Percentiles rank a stretch among this genome's conserved stretches.
These are phyloP conservation scores for Ustilago shanxiensis DNA, from an alignment of 1,284 basidiomycete species.

Conservation along the genomic window DNA sequence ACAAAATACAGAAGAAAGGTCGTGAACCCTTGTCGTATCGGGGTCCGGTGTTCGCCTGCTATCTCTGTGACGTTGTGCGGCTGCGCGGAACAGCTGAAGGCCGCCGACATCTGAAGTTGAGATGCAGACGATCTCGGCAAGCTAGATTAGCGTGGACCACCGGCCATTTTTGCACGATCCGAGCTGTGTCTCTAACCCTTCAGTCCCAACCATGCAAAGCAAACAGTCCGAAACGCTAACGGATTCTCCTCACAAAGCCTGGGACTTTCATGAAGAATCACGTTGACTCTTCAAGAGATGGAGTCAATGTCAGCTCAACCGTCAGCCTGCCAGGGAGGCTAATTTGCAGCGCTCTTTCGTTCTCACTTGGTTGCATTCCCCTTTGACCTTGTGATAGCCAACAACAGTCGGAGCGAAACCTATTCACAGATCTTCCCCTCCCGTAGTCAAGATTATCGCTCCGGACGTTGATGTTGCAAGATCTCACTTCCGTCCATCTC, in stretches of 20 bases:
- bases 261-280: neutral
- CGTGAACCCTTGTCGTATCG: neutral
- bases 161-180: neutral
- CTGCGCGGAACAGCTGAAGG: neutral
- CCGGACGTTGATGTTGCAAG: neutral
- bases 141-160: neutral
- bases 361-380: too few relatives aligned
- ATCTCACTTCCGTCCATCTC: too few relatives aligned
- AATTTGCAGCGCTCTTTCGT: too few relatives aligned
- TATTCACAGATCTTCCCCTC: too few relatives aligned
- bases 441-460: too few relatives aligned
- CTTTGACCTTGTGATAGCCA: too few relatives aligned
- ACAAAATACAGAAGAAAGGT: neutral
- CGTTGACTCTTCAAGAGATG: neutral
- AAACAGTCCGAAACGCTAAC: neutral
- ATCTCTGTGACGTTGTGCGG: neutral
- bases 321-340: too few relatives aligned
- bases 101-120: neutral
- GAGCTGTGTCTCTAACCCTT: neutral
- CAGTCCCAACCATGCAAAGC: neutral
- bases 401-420: too few relatives aligned
- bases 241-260: neutral
- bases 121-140: constrained; percentile 6
- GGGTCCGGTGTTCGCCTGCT: neutral
- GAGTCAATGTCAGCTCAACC: neutral